phyloP scores from a whole-genome alignment of 2,329 filamentous ascomycete species.

The Sphaerulina populicola region DNA sequence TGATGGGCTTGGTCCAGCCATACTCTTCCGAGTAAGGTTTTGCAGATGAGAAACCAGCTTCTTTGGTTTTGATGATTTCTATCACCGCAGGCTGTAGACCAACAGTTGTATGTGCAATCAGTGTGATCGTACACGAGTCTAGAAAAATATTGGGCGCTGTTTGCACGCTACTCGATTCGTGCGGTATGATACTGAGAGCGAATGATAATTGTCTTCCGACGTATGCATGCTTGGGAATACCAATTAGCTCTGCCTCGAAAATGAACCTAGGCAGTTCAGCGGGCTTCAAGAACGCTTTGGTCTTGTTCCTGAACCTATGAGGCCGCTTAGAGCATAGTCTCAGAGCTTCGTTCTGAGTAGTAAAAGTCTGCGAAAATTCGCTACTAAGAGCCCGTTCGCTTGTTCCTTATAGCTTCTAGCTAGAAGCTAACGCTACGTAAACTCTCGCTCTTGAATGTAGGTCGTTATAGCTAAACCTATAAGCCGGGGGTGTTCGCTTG shows the following conservation, averaged over 20 bases:
- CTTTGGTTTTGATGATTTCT: constrained; percentile 10
- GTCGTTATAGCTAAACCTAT: too few relatives aligned
- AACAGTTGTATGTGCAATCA: constrained; percentile 15
- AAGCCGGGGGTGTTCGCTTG: too few relatives aligned
- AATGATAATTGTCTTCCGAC: constrained; percentile 12
- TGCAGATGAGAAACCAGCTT: constrained; percentile 3
- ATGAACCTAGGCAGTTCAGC: constrained; percentile 9
- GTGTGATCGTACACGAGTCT: constrained; percentile 12
- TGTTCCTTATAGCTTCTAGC: too few relatives aligned
- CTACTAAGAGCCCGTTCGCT: too few relatives aligned
- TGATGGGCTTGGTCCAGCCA: constrained; percentile 10
- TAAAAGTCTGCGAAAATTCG: constrained; percentile 8
- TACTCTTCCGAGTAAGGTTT: constrained; percentile 11
- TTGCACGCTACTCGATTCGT: constrained; percentile 6
- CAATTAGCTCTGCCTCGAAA: constrained; percentile 6
- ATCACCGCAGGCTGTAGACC: constrained; percentile 9
- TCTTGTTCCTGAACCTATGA: constrained; percentile 12
- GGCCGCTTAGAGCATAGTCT: constrained; percentile 4
- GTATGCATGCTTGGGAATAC: constrained; percentile 12
- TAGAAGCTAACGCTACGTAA: too few relatives aligned
- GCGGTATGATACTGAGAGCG: constrained; percentile 1
- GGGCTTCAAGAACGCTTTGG: constrained; percentile 13
- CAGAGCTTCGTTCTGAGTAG: constrained; percentile 9
- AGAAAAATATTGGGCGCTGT: constrained; percentile 12
- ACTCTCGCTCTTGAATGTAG: too few relatives aligned